Evolutionary conservation across 257 asterid genomes (phyloP), one percentile per base, ranked within the genome.

Genomic region (Lycium barbarum): DNA sequence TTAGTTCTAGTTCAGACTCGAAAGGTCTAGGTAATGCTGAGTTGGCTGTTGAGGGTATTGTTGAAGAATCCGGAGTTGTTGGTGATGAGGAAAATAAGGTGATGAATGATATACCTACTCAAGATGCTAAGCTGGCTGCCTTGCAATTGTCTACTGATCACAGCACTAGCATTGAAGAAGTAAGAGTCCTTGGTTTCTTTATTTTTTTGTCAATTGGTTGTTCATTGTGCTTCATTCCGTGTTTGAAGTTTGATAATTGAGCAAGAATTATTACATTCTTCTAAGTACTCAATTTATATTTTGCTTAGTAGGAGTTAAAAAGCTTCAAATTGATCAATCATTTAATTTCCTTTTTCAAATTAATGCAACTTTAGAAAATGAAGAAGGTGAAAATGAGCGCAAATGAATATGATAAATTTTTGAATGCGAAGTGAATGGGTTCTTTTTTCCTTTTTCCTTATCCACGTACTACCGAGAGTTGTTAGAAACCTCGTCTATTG

Each of bases 121-220:
- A 80, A 22, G 76, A 33, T 80, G 51, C 35, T 82, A 85, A 65
- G 83, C 83, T 85, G 63, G 43, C 84, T 67, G 76, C 87, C 49
- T 68, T 85, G 80, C 87, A 85, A 47, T 57, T 85, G 74, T 80
- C 84, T 35, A 81, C 84, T 10, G 87, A 85, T 80, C 87, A 85
- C 63, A 85, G 87, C 82, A 85, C 87, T 17, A 66, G 81, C 81
- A 79, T 85, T 70, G 87, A 85, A 62, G 87, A 85, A 81, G 87
- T 85, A 85, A 85, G 84, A 3, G 20, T 80, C 80, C 26, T 45
- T 47, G 43, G 63, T 51, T 74, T 74, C 61, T 49, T 47, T 49
- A 26, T 38, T 40, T 17, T 40, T 63, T 55, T 7, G 17, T 82
- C 63, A 47, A 71, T 82, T 12, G 84, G 66, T 53, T 65, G 17